Evolutionary conservation across 257 asterid genomes (phyloP).

Genomic region (Jasminum sambac): DNA sequence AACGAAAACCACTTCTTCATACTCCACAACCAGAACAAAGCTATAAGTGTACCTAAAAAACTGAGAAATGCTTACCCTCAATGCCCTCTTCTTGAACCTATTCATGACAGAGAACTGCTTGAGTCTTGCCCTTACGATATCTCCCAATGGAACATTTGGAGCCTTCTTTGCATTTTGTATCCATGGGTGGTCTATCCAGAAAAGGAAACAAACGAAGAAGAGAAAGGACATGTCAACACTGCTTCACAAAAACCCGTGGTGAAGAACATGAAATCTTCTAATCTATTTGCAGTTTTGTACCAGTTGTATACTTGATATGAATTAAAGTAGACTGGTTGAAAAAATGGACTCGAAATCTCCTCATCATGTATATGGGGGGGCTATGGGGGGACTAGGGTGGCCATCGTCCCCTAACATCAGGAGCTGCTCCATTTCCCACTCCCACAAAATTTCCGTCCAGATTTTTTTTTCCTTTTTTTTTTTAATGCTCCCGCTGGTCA

Average conservation of each 20-base stretch:
- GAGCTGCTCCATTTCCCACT: too few species aligned
- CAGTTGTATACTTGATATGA: conserved; percentile 16
- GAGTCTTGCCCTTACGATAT: conserved; percentile 80
- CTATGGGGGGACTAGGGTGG: too few species aligned
- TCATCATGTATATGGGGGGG: too few species aligned
- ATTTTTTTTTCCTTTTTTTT: too few species aligned
- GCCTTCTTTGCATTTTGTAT: conserved; percentile 83
- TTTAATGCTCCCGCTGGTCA: too few species aligned
- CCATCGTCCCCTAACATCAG: too few species aligned
- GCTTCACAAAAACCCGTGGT: conserved; percentile 16
- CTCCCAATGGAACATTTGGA: conserved; percentile 87
- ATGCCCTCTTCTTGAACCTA: conserved; percentile 84
- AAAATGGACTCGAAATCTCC: background rate
- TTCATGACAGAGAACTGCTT: conserved; percentile 89
- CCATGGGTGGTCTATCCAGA: conserved; percentile 81
- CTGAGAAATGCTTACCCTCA: conserved; percentile 60
- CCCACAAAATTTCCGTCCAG: too few species aligned
- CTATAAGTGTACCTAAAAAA: background rate
- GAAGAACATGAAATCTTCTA: conserved; percentile 9
- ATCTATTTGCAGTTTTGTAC: conserved; percentile 14
- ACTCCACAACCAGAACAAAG: conserved; percentile 8
- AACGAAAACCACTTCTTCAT: background rate
- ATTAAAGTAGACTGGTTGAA: background rate
- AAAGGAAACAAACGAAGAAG: conserved; percentile 16
- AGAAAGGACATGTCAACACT: conserved; percentile 3